Evolutionary conservation across 192 early-diverging fungal genomes (phyloP), one percentile per base, ranked within the genome.

Genomic region (Powellomyces hirtus): DNA sequence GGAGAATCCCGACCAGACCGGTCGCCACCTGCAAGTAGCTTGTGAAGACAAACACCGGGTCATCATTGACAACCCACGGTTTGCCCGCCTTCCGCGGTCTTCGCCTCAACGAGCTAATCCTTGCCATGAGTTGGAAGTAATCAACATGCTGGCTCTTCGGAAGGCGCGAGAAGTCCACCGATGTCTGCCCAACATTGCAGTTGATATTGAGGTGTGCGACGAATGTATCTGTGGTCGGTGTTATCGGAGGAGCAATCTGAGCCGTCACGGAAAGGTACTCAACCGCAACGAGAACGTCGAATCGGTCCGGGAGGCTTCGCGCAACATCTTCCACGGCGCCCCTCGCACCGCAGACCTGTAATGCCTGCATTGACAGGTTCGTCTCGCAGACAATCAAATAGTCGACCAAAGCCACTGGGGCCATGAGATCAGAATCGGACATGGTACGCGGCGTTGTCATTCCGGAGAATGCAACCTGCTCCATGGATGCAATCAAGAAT

Each of bases 41-140:
- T 11, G 36, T 57, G 20, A 66, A 29, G 27, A 29, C 45, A 58
- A 67, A 2, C 6, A 26, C 20, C 8, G 22, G 29, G 4, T 56
- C 7, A 18, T 4, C 3, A 4, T 34, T 24, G 37, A 42, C 6
- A 14, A 55, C 8, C 3, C 7, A 13, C 20, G 34, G 24, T 22
- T n/a, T 33, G 44, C 37, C 52, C 18, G 8, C 13, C 40, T 35
- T 46, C 18, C 20, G 51, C 22, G 62, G 33, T 33, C 26, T 3
- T 4, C 20, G 30, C 49, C 45, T 40, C 55, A 60, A 4, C n/a
- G 67, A 59, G 22, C 38, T 60, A 18, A 69, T 5, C 30, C 34
- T 10, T 10, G 57, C 67, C 57, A 44, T 35, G n/a, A 69, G 44
- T 5, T 29, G 22, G 57, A 69, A 69, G 49, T 69, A 69, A 24